Evolutionary conservation across 495 filamentous ascomycete genomes (phyloP).

Genomic region (Neurospora sp.): DNA sequence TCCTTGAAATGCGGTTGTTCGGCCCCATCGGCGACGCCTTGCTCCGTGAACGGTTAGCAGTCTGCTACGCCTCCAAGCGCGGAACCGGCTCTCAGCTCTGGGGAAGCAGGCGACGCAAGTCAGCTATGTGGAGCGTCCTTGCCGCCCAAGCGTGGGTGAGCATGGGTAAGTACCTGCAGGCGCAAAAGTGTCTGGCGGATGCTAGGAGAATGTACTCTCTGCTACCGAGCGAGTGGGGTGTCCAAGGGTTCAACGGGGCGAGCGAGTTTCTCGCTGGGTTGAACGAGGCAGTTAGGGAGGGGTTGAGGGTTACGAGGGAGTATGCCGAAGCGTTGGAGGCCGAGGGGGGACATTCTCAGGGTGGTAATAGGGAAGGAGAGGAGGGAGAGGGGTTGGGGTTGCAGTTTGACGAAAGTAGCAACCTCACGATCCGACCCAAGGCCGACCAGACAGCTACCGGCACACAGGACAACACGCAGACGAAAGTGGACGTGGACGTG

Average conservation of each 20-base stretch:
- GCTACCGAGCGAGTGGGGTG: constrained; percentile 44
- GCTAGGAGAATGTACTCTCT: constrained; percentile 59
- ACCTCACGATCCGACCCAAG: constrained; percentile 14
- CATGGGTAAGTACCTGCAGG: constrained; percentile 57
- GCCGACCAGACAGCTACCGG: neutral
- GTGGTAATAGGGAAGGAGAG: constrained; percentile 24
- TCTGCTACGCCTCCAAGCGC: constrained; percentile 68
- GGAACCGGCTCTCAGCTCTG: constrained; percentile 52
- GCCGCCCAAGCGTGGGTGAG: constrained; percentile 75
- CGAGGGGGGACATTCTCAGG: neutral
- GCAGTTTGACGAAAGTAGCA: constrained; percentile 52
- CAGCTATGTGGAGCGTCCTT: constrained; percentile 80
- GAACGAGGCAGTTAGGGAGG: constrained; percentile 46
- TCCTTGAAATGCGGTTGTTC: constrained; percentile 66
- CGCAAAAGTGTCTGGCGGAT: constrained; percentile 60
- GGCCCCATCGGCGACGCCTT: constrained; percentile 69
- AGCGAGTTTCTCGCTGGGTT: constrained; percentile 56
- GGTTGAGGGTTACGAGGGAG: constrained; percentile 23
- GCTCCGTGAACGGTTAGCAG: constrained; percentile 70
- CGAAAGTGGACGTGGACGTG: neutral
- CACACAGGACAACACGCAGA: neutral
- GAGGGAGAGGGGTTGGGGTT: constrained; percentile 23
- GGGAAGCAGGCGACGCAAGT: constrained; percentile 67
- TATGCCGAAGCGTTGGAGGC: neutral
- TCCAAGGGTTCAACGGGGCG: constrained; percentile 44